A percentile compares a stretch with the other conserved stretches of the same genome.
Evolutionary conservation across 495 filamentous ascomycete genomes (phyloP).

Genomic region (Aspergillus asperescens): DNA sequence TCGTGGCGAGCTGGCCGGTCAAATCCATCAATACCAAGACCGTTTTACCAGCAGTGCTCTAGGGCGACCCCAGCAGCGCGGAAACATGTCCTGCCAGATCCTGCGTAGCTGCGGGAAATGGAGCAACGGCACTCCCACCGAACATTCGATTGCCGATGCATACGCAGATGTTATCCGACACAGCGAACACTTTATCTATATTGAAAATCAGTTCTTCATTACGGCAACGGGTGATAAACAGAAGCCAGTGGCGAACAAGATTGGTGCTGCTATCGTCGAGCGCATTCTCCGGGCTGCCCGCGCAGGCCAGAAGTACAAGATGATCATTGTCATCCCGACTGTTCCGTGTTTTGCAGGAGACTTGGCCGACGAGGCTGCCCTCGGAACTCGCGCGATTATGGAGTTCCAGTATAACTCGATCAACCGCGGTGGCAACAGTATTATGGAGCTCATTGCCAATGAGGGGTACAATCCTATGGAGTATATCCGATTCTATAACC

Average conservation of each 20-base stretch:
- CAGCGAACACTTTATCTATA: slow-evolving; percentile 83
- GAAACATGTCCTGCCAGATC: slow-evolving; percentile 60
- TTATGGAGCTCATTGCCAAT: slow-evolving; percentile 70
- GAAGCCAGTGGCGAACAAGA: slow-evolving; percentile 76
- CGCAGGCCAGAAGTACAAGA: slow-evolving; percentile 68
- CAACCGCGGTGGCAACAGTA: slow-evolving; percentile 80
- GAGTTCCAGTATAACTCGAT: slow-evolving; percentile 90
- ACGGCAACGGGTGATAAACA: slow-evolving; percentile 75
- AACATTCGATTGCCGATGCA: slow-evolving; percentile 87
- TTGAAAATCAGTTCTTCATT: slow-evolving; percentile 98
- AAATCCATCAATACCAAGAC: slow-evolving; percentile 47
- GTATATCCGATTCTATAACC: slow-evolving; percentile 94
- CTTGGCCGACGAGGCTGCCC: slow-evolving; percentile 66
- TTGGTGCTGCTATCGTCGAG: slow-evolving; percentile 83
- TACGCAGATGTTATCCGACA: slow-evolving; percentile 79
- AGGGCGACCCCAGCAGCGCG: slow-evolving; percentile 30
- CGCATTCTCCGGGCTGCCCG: slow-evolving; percentile 75
- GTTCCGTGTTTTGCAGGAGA: slow-evolving; percentile 92
- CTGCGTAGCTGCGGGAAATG: slow-evolving; percentile 66
- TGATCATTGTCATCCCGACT: slow-evolving; percentile 81
- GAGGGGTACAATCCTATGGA: slow-evolving; percentile 67
- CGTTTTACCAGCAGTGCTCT: slow-evolving; percentile 22
- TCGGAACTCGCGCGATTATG: slow-evolving; percentile 92
- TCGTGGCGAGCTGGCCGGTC: slow-evolving; percentile 42
- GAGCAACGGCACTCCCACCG: slow-evolving; percentile 61